Evolutionary conservation across 202 grass and related monocot species (phyloP), one percentile per base, ranked within the genome.

Genomic region (Zizania palustris): DNA sequence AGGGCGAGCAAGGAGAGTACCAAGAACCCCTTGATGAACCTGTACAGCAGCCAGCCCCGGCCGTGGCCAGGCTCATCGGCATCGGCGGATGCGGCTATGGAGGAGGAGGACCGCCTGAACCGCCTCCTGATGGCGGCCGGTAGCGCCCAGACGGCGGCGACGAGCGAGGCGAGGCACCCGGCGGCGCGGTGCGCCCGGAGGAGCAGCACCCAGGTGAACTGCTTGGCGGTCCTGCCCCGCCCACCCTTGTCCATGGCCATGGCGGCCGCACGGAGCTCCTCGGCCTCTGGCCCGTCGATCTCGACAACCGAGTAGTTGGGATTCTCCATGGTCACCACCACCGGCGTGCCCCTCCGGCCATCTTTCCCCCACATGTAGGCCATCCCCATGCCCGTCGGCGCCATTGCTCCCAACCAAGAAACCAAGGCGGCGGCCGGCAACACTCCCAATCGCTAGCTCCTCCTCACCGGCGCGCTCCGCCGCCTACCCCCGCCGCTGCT

Each of bases 301-400:
- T 93, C 85, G 10, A 93, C 78, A 56, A 90, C 82, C 1, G 91
- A 88, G 71, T 88, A 93, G 69, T 93, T 93, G 35, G 85, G 87
- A 65, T 88, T 93, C 79, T 90, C 91, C 91, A 93, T 90, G 35
- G 91, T 90, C 38, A 90, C 88, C 59, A 93, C 88, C 3, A 93
- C 82, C 5, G 88, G 88, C 28, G 82, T 83, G 14, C 82, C 88
- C 42, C 72, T 72, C 76, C 87, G 79, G 2, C 7, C 67, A 22
- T 90, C 88, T 59, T 72, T 87, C 28, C 70, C 88, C 91, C 85
- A 84, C 82, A 85, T 53, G 55, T 83, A 78, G 21, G 82, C 67
- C 48, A 88, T n/a, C 18, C 70, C 82, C 75, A 76, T 56, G 22
- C 82, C 82, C 49, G 87, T 72, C 42, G 87, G 87, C 69, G 72